Evolutionary conservation across 148 eudicot genomes (phyloP).

Genomic region (Chenopodium berlandieri): DNA sequence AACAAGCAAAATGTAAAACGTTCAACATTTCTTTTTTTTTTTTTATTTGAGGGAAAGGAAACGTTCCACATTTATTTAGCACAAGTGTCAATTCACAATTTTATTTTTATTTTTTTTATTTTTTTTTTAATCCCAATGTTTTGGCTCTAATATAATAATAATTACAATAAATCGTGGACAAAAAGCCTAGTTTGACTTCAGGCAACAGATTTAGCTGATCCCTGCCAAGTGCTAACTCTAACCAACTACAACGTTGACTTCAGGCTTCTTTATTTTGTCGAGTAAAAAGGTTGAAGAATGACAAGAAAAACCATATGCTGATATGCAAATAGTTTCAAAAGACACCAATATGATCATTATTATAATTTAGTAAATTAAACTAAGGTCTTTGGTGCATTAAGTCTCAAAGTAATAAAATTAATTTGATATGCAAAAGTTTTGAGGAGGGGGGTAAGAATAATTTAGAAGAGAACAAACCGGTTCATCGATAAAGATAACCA

Average conservation of each 20-base stretch:
- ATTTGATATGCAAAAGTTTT: too few species aligned
- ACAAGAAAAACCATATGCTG: background rate
- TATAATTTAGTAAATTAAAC: too few species aligned
- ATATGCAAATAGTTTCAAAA: conserved; percentile 1
- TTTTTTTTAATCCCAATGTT: background rate
- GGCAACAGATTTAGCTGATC: background rate
- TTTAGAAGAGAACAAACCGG: too few species aligned
- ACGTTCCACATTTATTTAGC: too few species aligned
- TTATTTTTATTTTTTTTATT: too few species aligned
- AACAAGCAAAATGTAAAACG: too few species aligned
- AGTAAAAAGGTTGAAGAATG: background rate
- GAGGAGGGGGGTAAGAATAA: background rate
- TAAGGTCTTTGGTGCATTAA: too few species aligned
- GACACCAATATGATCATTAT: background rate
- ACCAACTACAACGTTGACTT: conserved; percentile 14
- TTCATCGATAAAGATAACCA: background rate
- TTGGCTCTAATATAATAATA: background rate
- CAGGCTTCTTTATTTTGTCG: background rate
- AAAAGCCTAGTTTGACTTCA: background rate
- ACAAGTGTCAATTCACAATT: too few species aligned
- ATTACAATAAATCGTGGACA: background rate
- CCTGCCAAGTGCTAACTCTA: background rate
- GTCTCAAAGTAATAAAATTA: too few species aligned
- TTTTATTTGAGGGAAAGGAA: too few species aligned
- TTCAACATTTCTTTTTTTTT: too few species aligned